Evolutionary conservation across 164 flowering plant genomes (phyloP).

Genomic region (Litsea cubeba): DNA sequence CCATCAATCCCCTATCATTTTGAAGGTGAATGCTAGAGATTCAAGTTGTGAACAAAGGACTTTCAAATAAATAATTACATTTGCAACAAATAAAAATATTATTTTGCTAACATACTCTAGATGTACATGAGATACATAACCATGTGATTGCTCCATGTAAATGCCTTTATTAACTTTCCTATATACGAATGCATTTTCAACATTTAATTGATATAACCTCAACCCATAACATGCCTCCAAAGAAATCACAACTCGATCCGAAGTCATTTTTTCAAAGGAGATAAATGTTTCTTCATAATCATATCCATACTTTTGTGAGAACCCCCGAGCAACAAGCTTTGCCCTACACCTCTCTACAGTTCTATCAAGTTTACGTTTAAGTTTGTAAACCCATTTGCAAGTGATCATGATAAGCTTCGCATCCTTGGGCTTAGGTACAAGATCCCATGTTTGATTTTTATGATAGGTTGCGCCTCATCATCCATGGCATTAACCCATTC

Average conservation of each 20-base stretch:
- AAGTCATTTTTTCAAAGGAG: neutral
- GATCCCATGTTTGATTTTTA: slow-evolving; percentile 5
- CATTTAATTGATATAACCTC: neutral
- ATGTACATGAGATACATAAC: neutral
- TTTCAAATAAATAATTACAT: too few species aligned
- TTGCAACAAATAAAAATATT: too few species aligned
- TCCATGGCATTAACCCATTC: neutral
- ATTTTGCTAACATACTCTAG: neutral
- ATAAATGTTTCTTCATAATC: neutral
- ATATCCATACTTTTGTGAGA: neutral
- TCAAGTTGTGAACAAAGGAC: too few species aligned
- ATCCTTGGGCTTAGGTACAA: slow-evolving; percentile 2
- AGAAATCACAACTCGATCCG: neutral
- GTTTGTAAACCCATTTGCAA: slow-evolving; percentile 1
- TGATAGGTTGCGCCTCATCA: neutral
- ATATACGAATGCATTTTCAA: neutral
- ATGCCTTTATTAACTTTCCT: neutral
- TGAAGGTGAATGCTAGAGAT: too few species aligned
- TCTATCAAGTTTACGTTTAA: neutral
- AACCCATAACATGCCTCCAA: neutral
- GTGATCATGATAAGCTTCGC: neutral
- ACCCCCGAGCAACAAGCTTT: neutral
- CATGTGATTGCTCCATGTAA: neutral
- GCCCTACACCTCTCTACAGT: neutral
- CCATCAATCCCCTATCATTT: too few species aligned